Conservation (phyloP, 2,329 filamentous ascomycete genomes). For the Cercospora canescens region DNA sequence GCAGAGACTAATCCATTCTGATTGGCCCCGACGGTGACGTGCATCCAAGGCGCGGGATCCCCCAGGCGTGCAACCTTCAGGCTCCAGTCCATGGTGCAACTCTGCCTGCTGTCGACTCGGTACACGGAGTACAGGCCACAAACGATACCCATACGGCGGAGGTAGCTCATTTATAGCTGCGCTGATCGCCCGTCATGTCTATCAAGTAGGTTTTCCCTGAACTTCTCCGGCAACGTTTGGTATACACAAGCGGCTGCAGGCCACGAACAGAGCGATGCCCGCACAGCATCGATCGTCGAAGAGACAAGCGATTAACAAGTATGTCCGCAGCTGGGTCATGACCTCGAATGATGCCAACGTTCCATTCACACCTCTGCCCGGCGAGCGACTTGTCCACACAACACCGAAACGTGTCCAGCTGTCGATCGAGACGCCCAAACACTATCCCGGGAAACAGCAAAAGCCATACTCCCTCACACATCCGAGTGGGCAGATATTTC, state of each 20-base stretch:
- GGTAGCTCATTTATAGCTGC: background rate
- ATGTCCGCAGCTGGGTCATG: conserved; percentile 79
- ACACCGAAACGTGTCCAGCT: conserved; percentile 78
- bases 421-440: conserved; percentile 54
- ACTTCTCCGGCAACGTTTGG: background rate
- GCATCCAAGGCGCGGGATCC: background rate
- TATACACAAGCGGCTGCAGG: background rate
- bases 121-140: background rate
- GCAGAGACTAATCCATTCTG: background rate
- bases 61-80: conserved; percentile 5
- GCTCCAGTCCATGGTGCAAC: background rate
- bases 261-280: background rate
- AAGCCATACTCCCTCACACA: conserved; percentile 34
- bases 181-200: conserved; percentile 22
- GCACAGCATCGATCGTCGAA: background rate
- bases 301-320: conserved; percentile 6
- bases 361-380: conserved; percentile 78
- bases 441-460: conserved; percentile 65
- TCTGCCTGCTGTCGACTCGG: background rate
- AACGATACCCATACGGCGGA: background rate
- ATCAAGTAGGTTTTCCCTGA: conserved; percentile 24
- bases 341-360: conserved; percentile 61
- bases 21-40: conserved; percentile 5
- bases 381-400: conserved; percentile 78
- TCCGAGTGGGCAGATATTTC: conserved; percentile 28